Evolutionary conservation across 495 filamentous ascomycete species (phyloP).

Genomic region (Talaromyces wortmannii): DNA sequence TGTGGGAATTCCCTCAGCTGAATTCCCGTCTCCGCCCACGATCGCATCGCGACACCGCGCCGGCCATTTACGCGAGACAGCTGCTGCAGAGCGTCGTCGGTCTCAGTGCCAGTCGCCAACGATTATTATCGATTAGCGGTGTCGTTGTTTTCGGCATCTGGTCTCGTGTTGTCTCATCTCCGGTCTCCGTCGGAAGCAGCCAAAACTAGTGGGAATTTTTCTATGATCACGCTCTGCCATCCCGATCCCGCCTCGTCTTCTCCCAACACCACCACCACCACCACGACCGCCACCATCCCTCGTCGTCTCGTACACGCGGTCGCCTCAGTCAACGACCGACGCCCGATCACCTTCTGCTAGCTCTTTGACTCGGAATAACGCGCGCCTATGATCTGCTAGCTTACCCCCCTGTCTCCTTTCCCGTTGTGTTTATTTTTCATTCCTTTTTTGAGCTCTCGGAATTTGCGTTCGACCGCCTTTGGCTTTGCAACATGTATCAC

Average conservation of each 20-base stretch:
- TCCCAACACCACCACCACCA: not conserved
- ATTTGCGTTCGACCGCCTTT: conserved; percentile 9
- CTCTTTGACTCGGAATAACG: conserved; percentile 4
- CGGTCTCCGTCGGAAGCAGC: not conserved
- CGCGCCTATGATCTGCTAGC: conserved; percentile 3
- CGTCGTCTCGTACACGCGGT: not conserved
- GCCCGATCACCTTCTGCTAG: not conserved
- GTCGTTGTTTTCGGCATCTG: not conserved
- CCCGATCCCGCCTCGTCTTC: not conserved
- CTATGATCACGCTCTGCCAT: not conserved
- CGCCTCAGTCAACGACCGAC: not conserved
- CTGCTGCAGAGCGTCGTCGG: too few species aligned
- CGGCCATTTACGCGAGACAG: too few species aligned
- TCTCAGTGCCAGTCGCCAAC: too few species aligned
- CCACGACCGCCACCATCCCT: not conserved
- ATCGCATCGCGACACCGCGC: too few species aligned
- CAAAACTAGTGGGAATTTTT: conserved; percentile 3
- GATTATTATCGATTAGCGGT: not conserved
- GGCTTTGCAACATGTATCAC: conserved; percentile 43
- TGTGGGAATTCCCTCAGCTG: too few species aligned
- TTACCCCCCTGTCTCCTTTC: conserved; percentile 4
- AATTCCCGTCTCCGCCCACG: too few species aligned
- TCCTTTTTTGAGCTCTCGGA: conserved; percentile 6
- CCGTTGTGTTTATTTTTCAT: conserved; percentile 2
- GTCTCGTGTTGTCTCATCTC: not conserved